Evolutionary conservation across 169 alveolate genomes (phyloP).

Genomic region (Plasmodium vinckei): DNA sequence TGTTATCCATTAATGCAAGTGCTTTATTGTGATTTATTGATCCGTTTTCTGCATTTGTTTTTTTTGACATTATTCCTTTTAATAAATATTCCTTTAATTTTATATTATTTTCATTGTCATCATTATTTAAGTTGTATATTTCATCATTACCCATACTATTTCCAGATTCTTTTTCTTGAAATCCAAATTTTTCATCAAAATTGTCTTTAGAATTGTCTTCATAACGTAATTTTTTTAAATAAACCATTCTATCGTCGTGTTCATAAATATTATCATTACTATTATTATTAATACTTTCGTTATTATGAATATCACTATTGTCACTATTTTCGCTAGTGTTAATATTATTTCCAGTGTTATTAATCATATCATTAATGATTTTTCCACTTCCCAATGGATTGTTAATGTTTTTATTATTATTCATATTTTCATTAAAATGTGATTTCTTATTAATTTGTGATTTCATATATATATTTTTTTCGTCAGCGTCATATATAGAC

Average conservation of each 20-base stretch:
- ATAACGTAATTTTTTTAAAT: conserved; percentile 5
- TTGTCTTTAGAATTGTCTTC: conserved; percentile 31
- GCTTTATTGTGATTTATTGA: conserved; percentile 30
- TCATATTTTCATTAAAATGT: too few relatives aligned
- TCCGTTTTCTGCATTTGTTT: conserved; percentile 8
- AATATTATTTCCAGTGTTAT: background rate
- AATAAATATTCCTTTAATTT: conserved; percentile 21
- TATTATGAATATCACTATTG: background rate
- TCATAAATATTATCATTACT: background rate
- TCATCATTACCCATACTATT: conserved; percentile 13
- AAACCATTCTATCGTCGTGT: background rate
- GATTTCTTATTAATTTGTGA: too few relatives aligned
- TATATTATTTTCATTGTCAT: conserved; percentile 13
- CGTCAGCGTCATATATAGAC: background rate
- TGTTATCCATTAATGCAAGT: conserved; percentile 15
- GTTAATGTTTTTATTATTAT: too few relatives aligned
- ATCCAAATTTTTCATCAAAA: conserved; percentile 4
- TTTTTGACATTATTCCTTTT: conserved; percentile 23
- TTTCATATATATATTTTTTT: too few relatives aligned
- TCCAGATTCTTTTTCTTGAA: conserved; percentile 26
- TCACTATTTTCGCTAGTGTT: background rate
- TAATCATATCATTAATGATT: background rate
- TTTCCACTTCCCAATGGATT: background rate
- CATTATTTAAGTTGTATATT: background rate
- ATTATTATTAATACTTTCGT: background rate